Evolutionary conservation across 1,139 yeast genomes (phyloP), one percentile per base, ranked within the genome.

Genomic region (Hyphopichia fennica): DNA sequence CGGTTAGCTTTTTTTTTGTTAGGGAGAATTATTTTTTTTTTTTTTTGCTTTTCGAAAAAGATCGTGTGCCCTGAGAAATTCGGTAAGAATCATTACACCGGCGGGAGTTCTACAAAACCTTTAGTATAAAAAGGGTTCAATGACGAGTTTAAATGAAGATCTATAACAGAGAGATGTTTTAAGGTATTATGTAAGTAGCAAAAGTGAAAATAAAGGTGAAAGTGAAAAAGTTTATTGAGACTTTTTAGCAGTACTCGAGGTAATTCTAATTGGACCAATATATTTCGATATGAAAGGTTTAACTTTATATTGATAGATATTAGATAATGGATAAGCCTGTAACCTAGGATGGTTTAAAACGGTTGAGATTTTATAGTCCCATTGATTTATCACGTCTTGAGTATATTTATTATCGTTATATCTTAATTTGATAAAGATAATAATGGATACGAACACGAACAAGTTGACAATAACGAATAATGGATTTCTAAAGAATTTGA

Each of bases 391-490:
- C 9, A 75, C 65, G 4, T 63, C 55, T 45, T 68, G 65, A 25
- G 80, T 73, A 51, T 67, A 73, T 43, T 62, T 66, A 45, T 67
- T 75, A 28, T 64, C 61, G 45, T 67, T 69, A 52, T 54, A 76
- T 51, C 82, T 66, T 43, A 77, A 61, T 49, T 74, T 76, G 50
- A 72, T 59, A 48, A 78, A 78, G 3, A 65, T 65, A 29, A 72
- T 59, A 18, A 75, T 61, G 1, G 63, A 45, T 0, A 48, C 56
- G 32, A 67, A 61, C 2, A 63, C 56, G 10, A 61, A 32, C 1
- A 65, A 41, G 25, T 51, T 50, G 13, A 50, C 49, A 15, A 53
- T 43, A 4, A 54, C 54, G 32, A 43, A 48, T 11, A 47, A 17
- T 7, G 64, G 58, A 23, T 52, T 45, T 34, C 56, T 48, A 25